Percentiles rank a stretch among this genome's conserved stretches.
Evolutionary conservation across 768 basidiomycete species (phyloP).

Genomic region (Podaxis sp.): DNA sequence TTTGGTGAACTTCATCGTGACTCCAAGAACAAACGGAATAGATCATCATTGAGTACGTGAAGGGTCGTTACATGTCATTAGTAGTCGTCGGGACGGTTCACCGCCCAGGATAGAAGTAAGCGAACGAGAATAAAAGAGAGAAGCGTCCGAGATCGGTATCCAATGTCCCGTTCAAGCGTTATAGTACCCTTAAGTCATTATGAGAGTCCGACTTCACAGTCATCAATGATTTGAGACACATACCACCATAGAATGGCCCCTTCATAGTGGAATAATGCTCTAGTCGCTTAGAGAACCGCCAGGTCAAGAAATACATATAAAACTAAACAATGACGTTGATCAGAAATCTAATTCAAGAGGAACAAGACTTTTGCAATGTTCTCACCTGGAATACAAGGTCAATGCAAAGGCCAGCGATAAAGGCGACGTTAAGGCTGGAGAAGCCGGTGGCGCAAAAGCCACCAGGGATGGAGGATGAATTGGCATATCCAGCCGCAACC

Average conservation of each 20-base stretch:
- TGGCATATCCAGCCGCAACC: slow-evolving; percentile 39
- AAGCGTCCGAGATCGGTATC: slow-evolving; percentile 20
- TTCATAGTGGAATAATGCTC: slow-evolving; percentile 68
- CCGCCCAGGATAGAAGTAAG: slow-evolving; percentile 20
- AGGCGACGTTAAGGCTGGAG: slow-evolving; percentile 59
- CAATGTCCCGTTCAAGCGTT: slow-evolving; percentile 39
- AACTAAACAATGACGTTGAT: slow-evolving; percentile 41
- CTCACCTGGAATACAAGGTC: slow-evolving; percentile 70
- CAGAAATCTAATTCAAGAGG: slow-evolving; percentile 20
- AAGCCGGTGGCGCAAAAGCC: slow-evolving; percentile 63
- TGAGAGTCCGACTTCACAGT: slow-evolving; percentile 22
- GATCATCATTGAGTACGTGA: slow-evolving; percentile 13
- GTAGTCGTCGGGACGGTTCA: slow-evolving; percentile 12
- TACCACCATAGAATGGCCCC: slow-evolving; percentile 62
- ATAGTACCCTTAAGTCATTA: slow-evolving; percentile 44
- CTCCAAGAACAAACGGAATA: slow-evolving; percentile 6
- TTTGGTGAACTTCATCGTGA: slow-evolving; percentile 4
- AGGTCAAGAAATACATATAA: slow-evolving; percentile 76
- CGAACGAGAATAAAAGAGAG: slow-evolving; percentile 28
- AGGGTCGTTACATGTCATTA: slow-evolving; percentile 13
- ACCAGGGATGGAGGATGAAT: slow-evolving; percentile 46
- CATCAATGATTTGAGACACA: slow-evolving; percentile 19
- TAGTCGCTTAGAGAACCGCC: slow-evolving; percentile 71
- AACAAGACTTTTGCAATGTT: slow-evolving; percentile 22
- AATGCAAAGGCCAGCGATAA: slow-evolving; percentile 60